Evolutionary conservation across 2,329 filamentous ascomycete genomes (phyloP).

Genomic region (Penicillium sp.): DNA sequence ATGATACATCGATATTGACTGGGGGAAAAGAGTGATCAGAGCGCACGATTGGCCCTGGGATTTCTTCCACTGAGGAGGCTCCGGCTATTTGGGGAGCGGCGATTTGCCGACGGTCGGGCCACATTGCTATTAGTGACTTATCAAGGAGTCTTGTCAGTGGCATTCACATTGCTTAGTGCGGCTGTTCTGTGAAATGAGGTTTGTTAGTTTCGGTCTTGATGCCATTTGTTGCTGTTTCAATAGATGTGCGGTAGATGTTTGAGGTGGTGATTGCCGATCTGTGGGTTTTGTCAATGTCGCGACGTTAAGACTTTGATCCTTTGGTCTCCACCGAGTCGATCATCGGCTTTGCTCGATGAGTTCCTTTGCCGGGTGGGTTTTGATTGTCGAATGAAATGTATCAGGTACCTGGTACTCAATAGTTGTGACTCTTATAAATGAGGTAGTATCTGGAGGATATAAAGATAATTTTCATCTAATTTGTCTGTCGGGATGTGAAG

Average conservation of each 20-base stretch:
- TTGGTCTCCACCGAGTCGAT: background rate
- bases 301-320: too few species aligned
- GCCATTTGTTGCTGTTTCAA: background rate
- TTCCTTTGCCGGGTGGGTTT: conserved; percentile 5
- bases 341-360: conserved; percentile 4
- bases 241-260: background rate
- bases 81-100: background rate
- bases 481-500: background rate
- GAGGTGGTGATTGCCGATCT: background rate
- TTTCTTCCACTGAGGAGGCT: background rate
- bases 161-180: too few species aligned
- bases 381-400: background rate
- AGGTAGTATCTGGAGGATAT: too few species aligned
- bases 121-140: background rate
- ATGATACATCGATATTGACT: too few species aligned
- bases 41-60: background rate
- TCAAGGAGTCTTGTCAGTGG: background rate
- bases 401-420: too few species aligned
- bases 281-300: background rate
- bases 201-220: background rate
- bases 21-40: background rate
- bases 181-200: background rate
- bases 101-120: background rate
- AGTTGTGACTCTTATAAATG: too few species aligned
- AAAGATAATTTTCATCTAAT: background rate